These are phyloP conservation scores for Penicillium italicum DNA, from an alignment of 2,329 filamentous ascomycete genomes.

Conservation along the genomic window DNA sequence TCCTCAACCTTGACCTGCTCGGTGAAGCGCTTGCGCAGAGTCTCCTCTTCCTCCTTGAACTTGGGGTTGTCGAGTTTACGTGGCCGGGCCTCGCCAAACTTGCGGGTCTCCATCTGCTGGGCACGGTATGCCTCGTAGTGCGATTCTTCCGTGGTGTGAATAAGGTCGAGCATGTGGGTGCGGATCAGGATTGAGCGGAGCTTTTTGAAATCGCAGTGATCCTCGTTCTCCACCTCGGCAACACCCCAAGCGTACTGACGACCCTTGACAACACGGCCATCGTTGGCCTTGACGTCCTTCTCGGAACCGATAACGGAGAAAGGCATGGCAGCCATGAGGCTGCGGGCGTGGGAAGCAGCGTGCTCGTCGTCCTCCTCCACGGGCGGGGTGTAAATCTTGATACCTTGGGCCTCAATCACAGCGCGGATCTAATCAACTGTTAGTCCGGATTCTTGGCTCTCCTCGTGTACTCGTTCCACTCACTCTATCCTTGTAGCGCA, in stretches of 20 bases:
- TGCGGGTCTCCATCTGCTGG: slow-evolving; percentile 99
- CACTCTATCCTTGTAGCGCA: slow-evolving; percentile 93
- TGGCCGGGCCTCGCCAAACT: slow-evolving; percentile 95
- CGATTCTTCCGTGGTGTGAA: slow-evolving; percentile 98
- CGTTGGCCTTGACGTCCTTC: slow-evolving; percentile 96
- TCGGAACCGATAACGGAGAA: slow-evolving; percentile 98
- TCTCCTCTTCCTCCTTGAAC: slow-evolving; percentile 99
- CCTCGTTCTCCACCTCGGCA: slow-evolving; percentile 98
- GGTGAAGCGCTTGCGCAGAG: slow-evolving; percentile 96
- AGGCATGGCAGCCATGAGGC: slow-evolving; percentile 93
- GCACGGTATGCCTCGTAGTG: slow-evolving; percentile 99
- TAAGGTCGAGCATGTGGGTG: slow-evolving; percentile 99
- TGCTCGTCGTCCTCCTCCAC: slow-evolving; percentile 98
- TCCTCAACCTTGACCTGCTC: slow-evolving; percentile 99
- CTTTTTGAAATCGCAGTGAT: slow-evolving; percentile 99
- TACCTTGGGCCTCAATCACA: slow-evolving; percentile 96
- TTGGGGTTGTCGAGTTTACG: slow-evolving; percentile 99
- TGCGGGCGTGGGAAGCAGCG: slow-evolving; percentile 89
- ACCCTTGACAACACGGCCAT: slow-evolving; percentile 96
- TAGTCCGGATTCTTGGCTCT: neutral
- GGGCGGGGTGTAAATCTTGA: slow-evolving; percentile 98
- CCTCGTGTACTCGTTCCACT: slow-evolving; percentile 31
- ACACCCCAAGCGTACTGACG: slow-evolving; percentile 99
- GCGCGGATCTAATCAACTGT: slow-evolving; percentile 67
- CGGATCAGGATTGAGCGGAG: slow-evolving; percentile 97